These are phyloP conservation scores for Wickerhamomyces rabaulensis DNA, from an alignment of 805 yeast species.

Conservation along the genomic window DNA sequence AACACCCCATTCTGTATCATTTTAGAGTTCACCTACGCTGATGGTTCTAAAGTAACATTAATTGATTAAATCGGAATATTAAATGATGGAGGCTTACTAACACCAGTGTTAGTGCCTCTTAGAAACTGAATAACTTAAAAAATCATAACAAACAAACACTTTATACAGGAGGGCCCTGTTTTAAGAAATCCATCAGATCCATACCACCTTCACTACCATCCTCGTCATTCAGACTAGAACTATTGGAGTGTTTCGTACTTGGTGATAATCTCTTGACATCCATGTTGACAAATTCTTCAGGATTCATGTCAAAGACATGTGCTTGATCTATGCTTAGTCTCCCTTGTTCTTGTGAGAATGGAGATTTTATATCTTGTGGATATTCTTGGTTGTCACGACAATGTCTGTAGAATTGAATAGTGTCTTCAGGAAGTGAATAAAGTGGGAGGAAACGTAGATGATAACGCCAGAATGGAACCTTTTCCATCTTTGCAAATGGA, in stretches of 20 bases:
- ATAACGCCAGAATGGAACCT: constrained; percentile 34
- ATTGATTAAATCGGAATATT: neutral
- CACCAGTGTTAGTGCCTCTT: neutral
- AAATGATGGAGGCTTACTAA: neutral
- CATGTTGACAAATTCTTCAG: constrained; percentile 11
- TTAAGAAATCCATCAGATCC: constrained; percentile 43
- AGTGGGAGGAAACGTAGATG: constrained; percentile 38
- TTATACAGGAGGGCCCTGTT: constrained; percentile 30
- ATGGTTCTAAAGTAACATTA: too few species aligned
- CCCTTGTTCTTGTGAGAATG: neutral
- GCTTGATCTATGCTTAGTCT: neutral
- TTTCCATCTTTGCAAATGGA: constrained; percentile 21
- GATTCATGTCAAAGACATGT: constrained; percentile 5
- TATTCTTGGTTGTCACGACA: neutral
- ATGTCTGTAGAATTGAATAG: constrained; percentile 2
- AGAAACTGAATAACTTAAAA: neutral
- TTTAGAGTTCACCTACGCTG: too few species aligned
- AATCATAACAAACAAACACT: neutral
- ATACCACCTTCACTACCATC: constrained; percentile 26
- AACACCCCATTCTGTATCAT: too few species aligned
- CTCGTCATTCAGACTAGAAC: constrained; percentile 1
- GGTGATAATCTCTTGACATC: constrained; percentile 2
- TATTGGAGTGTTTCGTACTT: neutral
- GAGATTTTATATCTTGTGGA: neutral
- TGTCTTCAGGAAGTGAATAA: constrained; percentile 35